A percentile compares a stretch with the other conserved stretches of the same genome.
phyloP scores from a whole-genome alignment of 164 flowering plant genomes.

The Houttuynia cordata region DNA sequence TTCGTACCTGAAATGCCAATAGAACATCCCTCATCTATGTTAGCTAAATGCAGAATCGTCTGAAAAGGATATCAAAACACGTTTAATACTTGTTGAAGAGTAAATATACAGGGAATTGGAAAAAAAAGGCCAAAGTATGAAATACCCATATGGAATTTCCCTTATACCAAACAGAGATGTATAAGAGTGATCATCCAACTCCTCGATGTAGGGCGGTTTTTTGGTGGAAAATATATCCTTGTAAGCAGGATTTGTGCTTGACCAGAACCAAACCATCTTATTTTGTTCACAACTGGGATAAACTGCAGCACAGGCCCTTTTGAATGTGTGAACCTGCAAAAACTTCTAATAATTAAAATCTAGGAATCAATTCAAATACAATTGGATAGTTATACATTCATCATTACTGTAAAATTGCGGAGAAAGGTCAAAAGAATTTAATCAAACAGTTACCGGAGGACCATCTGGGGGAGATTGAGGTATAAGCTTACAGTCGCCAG shows the following conservation, averaged over 20 bases:
- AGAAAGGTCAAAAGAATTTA: background rate
- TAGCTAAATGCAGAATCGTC: background rate
- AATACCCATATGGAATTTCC: conserved; percentile 86
- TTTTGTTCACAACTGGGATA: conserved; percentile 80
- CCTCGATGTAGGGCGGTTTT: conserved; percentile 65
- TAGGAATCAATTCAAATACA: too few species aligned
- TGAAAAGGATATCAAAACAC: background rate
- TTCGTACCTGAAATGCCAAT: conserved; percentile 58
- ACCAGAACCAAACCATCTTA: conserved; percentile 93
- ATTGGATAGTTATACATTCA: too few species aligned
- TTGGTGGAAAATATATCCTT: conserved; percentile 41
- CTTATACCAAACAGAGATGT: conserved; percentile 38
- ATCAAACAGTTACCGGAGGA: conserved; percentile 42
- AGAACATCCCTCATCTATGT: background rate
- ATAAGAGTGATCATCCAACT: conserved; percentile 81
- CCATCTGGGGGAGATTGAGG: conserved; percentile 90
- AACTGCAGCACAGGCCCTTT: conserved; percentile 70
- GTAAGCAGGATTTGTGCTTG: conserved; percentile 50
- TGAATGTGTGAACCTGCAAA: conserved; percentile 60
- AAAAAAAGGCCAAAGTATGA: background rate
- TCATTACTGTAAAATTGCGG: background rate
- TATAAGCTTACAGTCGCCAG: conserved; percentile 76
- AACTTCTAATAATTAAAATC: background rate
- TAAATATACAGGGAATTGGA: background rate
- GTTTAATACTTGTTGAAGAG: background rate